phyloP scores from a whole-genome alignment of 495 filamentous ascomycete species.

The Penicillium macrosclerotiorum region DNA sequence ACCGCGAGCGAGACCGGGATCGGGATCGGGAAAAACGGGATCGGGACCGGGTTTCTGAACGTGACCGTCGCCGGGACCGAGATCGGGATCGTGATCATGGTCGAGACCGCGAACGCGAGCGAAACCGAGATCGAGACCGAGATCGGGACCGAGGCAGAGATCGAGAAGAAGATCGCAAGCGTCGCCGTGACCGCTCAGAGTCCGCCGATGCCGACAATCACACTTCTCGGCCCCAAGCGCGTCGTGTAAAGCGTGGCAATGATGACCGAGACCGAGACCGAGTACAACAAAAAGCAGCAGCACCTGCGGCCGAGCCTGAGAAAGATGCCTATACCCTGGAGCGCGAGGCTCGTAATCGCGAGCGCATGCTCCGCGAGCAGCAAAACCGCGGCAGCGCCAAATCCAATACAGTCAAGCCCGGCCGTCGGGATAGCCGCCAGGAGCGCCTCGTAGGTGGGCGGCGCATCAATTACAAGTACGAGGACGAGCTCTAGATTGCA shows the following conservation, averaged over 20 bases:
- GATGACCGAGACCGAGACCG: constrained; percentile 25
- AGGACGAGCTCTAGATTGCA: constrained; percentile 48
- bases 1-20: constrained; percentile 33
- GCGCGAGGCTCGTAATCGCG: constrained; percentile 71
- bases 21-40: constrained; percentile 17
- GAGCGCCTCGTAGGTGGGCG: constrained; percentile 51
- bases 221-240: constrained; percentile 37
- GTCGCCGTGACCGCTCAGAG: constrained; percentile 50
- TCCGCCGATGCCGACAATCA: constrained; percentile 38
- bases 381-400: constrained; percentile 58
- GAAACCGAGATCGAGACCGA: constrained; percentile 36
- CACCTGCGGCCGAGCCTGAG: constrained; percentile 31
- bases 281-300: constrained; percentile 8
- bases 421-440: constrained; percentile 50
- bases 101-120: constrained; percentile 37
- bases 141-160: constrained; percentile 34
- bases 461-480: constrained; percentile 57
- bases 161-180: constrained; percentile 53
- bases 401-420: constrained; percentile 32
- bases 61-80: constrained; percentile 25
- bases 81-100: constrained; percentile 32
- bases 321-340: constrained; percentile 74
- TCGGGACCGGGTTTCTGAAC: constrained; percentile 24
- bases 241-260: constrained; percentile 38
- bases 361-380: constrained; percentile 74